Evolutionary conservation across 2,329 filamentous ascomycete species (phyloP), one percentile per base, ranked within the genome.

Genomic region (Raffaelea deltoideospora): DNA sequence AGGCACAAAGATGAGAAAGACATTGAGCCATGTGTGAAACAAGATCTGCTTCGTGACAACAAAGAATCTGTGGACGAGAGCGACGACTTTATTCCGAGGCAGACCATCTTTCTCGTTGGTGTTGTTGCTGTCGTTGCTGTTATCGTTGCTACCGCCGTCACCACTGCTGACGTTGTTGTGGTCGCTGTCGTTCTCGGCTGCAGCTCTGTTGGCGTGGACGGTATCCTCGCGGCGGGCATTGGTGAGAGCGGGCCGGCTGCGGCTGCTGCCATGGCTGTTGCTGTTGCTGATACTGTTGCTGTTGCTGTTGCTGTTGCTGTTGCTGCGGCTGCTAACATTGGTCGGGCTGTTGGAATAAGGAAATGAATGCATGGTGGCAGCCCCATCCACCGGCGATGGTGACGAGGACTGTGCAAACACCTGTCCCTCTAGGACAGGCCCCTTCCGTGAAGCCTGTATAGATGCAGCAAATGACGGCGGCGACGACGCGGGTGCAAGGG

Each of bases 1-100:
- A 8, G 82, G 83, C 22, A 88, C 82, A 50, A 86, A 86, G 37
- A 87, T 58, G 43, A 88, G 63, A 46, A 88, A 62, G 37, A 84
- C 49, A 53, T 90, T 88, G 60, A 88, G 63, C 71, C 78, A 85
- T 61, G 76, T 85, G 52, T 82, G 73, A 31, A 76, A 67, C 43
- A 87, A 48, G 49, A 75, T 73, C 52, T 61, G 67, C 65, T 64
- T 67, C 45, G 65, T 57, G 53, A 76, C 72, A 50, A 61, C 57
- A 44, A 60, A 58, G 36, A 59, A 57, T 43, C 57, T 19, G 39
- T 31, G 27, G 18, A 24, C 26, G 13, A 43, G 36, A 39, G 52
- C 55, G 22, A 46, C 48, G 38, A 50, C 48, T 33, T 52, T 51
- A 40, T 48, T 27, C 17, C n/a, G 11, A 21, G 21, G 21, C 43